Evolutionary conservation across 305 asterid genomes (phyloP).

Genomic region (Stenogyne calaminthoides): DNA sequence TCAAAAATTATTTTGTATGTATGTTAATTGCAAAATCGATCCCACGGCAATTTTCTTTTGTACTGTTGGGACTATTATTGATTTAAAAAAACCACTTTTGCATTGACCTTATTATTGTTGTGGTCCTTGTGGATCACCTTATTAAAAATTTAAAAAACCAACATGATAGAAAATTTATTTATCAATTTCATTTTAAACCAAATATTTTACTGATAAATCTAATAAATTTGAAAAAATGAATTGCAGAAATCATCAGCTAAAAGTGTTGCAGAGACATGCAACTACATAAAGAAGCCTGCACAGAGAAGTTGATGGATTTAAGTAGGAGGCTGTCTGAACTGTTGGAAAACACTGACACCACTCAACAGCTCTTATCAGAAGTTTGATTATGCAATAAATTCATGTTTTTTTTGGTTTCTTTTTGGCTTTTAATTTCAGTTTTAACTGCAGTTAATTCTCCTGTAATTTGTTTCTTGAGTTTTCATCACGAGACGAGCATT

Average conservation of each 20-base stretch:
- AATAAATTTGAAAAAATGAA: neutral
- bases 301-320: constrained; percentile 73
- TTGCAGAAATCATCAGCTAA: constrained; percentile 65
- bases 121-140: too few relatives aligned
- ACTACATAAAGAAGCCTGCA: constrained; percentile 65
- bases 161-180: neutral
- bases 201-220: neutral
- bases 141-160: too few relatives aligned
- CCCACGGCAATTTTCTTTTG: too few relatives aligned
- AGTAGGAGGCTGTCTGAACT: constrained; percentile 71
- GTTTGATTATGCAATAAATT: constrained; percentile 54
- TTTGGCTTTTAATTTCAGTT: neutral
- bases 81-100: too few relatives aligned
- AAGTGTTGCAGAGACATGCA: constrained; percentile 81
- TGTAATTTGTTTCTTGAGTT: constrained; percentile 18
- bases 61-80: too few relatives aligned
- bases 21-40: too few relatives aligned
- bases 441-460: constrained; percentile 16
- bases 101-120: too few relatives aligned
- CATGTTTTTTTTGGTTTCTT: neutral
- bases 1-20: too few relatives aligned
- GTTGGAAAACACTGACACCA: constrained; percentile 59
- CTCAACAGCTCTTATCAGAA: constrained; percentile 72
- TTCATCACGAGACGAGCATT: constrained; percentile 28
- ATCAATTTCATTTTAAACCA: neutral